These are phyloP conservation scores for Blastobotrys proliferans DNA, from an alignment of 1,139 yeast genomes.

Conservation along the genomic window DNA sequence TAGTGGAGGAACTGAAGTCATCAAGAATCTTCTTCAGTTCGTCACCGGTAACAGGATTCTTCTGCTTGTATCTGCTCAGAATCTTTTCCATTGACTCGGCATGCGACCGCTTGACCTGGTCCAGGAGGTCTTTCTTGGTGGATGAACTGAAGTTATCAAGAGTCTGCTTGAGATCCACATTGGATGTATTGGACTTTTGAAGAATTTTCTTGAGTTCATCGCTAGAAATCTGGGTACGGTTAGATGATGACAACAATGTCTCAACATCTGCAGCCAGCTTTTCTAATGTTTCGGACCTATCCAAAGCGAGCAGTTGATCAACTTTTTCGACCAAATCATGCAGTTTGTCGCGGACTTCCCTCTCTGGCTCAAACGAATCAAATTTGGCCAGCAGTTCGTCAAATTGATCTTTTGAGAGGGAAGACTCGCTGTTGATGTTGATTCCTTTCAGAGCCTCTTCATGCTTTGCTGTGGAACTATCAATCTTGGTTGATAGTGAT, in stretches of 20 bases:
- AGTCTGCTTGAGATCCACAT: too few species aligned
- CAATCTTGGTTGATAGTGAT: background rate
- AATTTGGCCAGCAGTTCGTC: constrained; percentile 1
- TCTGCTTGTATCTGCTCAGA: too few species aligned
- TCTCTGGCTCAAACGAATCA: background rate
- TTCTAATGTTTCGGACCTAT: background rate
- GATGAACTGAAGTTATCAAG: too few species aligned
- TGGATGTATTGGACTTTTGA: too few species aligned
- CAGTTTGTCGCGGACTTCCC: constrained; percentile 2
- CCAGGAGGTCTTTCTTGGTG: too few species aligned
- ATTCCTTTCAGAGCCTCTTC: background rate
- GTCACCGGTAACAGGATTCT: too few species aligned
- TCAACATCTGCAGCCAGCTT: background rate
- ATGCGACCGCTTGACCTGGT: too few species aligned
- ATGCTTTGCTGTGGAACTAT: background rate
- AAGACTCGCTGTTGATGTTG: background rate
- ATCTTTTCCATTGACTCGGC: too few species aligned
- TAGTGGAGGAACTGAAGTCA: too few species aligned
- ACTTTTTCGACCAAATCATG: constrained; percentile 8
- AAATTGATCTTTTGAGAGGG: background rate
- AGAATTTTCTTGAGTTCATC: too few species aligned
- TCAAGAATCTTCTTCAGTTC: too few species aligned
- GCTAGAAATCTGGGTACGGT: too few species aligned
- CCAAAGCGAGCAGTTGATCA: background rate
- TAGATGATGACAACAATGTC: background rate